A percentile compares a stretch with the other conserved stretches of the same genome.
phyloP scores from a whole-genome alignment of 768 basidiomycete genomes.

The Tylopilus rubrobrunneus region DNA sequence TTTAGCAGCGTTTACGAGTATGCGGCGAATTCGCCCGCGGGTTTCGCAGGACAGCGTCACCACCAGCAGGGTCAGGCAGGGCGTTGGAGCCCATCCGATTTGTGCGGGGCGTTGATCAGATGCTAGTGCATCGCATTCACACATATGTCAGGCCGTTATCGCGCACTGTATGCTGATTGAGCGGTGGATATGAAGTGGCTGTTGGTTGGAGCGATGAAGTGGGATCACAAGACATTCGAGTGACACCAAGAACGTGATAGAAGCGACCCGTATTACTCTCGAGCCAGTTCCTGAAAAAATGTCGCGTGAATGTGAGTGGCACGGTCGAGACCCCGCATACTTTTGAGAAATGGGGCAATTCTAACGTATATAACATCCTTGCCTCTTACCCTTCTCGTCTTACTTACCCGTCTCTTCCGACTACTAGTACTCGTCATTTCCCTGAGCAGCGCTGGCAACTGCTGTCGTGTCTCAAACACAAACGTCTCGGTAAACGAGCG shows the following conservation, averaged over 20 bases:
- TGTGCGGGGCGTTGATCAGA: background rate
- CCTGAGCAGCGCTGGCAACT: conserved; percentile 14
- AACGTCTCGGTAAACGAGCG: conserved; percentile 30
- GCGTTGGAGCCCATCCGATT: background rate
- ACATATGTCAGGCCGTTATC: conserved; percentile 10
- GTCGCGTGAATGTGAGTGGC: conserved; percentile 23
- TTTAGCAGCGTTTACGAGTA: conserved; percentile 13
- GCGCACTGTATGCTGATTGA: background rate
- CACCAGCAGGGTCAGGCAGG: conserved; percentile 9
- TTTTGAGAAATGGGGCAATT: conserved; percentile 9
- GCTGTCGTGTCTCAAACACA: conserved; percentile 18
- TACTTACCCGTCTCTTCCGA: conserved; percentile 1
- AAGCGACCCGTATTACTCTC: conserved; percentile 25
- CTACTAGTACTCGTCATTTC: background rate
- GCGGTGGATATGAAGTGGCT: background rate
- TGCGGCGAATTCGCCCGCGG: conserved; percentile 18
- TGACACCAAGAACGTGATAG: conserved; percentile 24
- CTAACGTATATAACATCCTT: conserved; percentile 17
- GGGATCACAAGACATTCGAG: conserved; percentile 22
- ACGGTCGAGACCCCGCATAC: conserved; percentile 29
- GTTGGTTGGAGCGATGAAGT: background rate
- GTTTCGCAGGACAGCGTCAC: conserved; percentile 20
- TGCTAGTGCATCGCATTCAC: conserved; percentile 3
- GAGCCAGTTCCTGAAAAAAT: conserved; percentile 19
- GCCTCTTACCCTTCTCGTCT: conserved; percentile 1